Evolutionary conservation across 768 basidiomycete genomes (phyloP).

Genomic region (Suillus tomentosus): DNA sequence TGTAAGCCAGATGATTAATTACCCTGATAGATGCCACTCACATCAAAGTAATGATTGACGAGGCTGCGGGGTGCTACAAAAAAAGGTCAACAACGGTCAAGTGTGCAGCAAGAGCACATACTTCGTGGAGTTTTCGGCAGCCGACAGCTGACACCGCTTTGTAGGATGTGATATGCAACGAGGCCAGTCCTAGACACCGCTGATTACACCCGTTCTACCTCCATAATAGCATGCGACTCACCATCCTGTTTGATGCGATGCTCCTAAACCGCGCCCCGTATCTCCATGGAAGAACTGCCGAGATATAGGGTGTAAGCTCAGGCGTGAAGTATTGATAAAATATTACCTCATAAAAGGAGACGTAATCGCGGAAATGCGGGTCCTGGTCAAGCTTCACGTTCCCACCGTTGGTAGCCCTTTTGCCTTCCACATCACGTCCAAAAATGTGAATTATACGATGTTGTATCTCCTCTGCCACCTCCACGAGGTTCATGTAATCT

Average conservation of each 20-base stretch:
- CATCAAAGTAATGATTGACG: slow-evolving; percentile 94
- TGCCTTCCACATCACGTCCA: slow-evolving; percentile 84
- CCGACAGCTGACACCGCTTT: slow-evolving; percentile 86
- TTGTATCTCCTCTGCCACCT: slow-evolving; percentile 96
- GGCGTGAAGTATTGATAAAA: neutral
- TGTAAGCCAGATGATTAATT: neutral
- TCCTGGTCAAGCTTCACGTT: slow-evolving; percentile 85
- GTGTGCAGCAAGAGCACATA: slow-evolving; percentile 39
- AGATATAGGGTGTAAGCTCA: neutral
- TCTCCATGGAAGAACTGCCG: slow-evolving; percentile 93
- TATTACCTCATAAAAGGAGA: slow-evolving; percentile 90
- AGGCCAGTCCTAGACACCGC: slow-evolving; percentile 68
- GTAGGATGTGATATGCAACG: slow-evolving; percentile 89
- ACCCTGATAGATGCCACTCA: slow-evolving; percentile 37
- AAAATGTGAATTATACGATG: slow-evolving; percentile 99
- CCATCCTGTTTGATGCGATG: slow-evolving; percentile 99
- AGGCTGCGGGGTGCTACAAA: slow-evolving; percentile 78
- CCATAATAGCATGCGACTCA: slow-evolving; percentile 33
- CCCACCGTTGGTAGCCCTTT: slow-evolving; percentile 90
- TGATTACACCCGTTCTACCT: neutral
- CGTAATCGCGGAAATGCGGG: slow-evolving; percentile 95
- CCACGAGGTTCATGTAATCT: slow-evolving; percentile 95
- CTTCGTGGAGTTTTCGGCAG: slow-evolving; percentile 94
- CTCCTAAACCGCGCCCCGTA: slow-evolving; percentile 88
- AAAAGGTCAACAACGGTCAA: slow-evolving; percentile 10